Conservation (phyloP, 805 yeast species). For the Ascoidea asiatica region DNA sequence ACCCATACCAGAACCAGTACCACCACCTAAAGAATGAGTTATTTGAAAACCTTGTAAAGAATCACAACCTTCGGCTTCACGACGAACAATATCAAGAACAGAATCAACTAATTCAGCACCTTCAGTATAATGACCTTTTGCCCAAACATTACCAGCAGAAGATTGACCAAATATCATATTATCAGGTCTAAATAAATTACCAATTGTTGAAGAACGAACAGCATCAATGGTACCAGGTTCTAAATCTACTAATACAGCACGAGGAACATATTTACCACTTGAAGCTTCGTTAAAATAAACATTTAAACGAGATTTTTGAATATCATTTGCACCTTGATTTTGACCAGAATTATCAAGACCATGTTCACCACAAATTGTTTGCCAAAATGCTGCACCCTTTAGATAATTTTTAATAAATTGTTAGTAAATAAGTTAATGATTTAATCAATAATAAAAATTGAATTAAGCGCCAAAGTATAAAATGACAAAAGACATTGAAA, state of each 20-base stretch:
- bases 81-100: conserved; percentile 78
- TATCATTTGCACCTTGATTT: conserved; percentile 45
- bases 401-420: not conserved
- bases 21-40: conserved; percentile 74
- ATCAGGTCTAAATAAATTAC: conserved; percentile 84
- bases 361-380: conserved; percentile 81
- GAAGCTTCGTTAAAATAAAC: conserved; percentile 85
- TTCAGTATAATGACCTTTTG: conserved; percentile 93
- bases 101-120: conserved; percentile 91
- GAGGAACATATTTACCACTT: conserved; percentile 82
- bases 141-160: conserved; percentile 95
- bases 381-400: conserved; percentile 94
- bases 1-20: conserved; percentile 97
- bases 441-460: not conserved
- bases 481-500: not conserved
- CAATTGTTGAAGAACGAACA: conserved; percentile 68
- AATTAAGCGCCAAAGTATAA: not conserved
- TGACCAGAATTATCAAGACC: conserved; percentile 67
- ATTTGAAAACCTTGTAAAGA: conserved; percentile 92
- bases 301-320: conserved; percentile 45
- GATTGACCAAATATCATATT: conserved; percentile 82
- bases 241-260: conserved; percentile 83
- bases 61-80: conserved; percentile 90
- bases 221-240: conserved; percentile 92
- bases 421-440: not conserved